Percentiles rank a stretch among this genome's conserved stretches.
phyloP scores from a whole-genome alignment of 2,329 filamentous ascomycete species.

The Cercospora janseana region DNA sequence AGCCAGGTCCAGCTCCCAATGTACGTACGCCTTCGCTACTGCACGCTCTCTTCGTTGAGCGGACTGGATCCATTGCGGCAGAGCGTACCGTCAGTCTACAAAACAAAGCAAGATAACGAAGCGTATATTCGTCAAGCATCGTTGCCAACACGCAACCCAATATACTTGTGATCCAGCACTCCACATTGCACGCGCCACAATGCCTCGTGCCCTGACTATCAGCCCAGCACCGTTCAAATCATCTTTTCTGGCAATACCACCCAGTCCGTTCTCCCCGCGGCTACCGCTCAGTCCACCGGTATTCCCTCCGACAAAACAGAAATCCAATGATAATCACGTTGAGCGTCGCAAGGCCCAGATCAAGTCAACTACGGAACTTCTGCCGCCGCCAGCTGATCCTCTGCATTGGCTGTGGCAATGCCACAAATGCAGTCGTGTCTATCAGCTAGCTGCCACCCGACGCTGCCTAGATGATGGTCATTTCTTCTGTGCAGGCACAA shows the following conservation, averaged over 20 bases:
- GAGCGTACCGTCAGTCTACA: too few species aligned
- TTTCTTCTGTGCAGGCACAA: slow-evolving; percentile 52
- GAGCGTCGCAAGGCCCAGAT: slow-evolving; percentile 15
- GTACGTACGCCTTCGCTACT: neutral
- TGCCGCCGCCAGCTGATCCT: slow-evolving; percentile 35
- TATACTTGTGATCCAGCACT: too few species aligned
- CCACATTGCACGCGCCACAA: slow-evolving; percentile 16
- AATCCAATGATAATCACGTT: neutral
- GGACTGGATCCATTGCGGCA: too few species aligned
- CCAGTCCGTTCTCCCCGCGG: slow-evolving; percentile 43
- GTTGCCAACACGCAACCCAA: neutral
- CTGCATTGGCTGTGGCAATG: slow-evolving; percentile 55
- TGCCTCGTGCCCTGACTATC: slow-evolving; percentile 38
- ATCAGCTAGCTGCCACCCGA: slow-evolving; percentile 50
- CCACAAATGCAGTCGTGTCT: slow-evolving; percentile 50
- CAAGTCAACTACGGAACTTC: slow-evolving; percentile 21
- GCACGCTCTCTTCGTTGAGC: slow-evolving; percentile 4
- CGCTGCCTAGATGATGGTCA: slow-evolving; percentile 57
- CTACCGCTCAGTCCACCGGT: slow-evolving; percentile 27
- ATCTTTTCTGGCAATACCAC: slow-evolving; percentile 45
- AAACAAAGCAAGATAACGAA: too few species aligned
- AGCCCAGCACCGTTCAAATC: slow-evolving; percentile 44
- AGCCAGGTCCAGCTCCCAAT: neutral
- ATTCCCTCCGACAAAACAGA: slow-evolving; percentile 9
- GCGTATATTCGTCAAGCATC: slow-evolving; percentile 28